Evolutionary conservation across 2,329 filamentous ascomycete species (phyloP), one percentile per base, ranked within the genome.

Genomic region (Rutstroemia sp.): DNA sequence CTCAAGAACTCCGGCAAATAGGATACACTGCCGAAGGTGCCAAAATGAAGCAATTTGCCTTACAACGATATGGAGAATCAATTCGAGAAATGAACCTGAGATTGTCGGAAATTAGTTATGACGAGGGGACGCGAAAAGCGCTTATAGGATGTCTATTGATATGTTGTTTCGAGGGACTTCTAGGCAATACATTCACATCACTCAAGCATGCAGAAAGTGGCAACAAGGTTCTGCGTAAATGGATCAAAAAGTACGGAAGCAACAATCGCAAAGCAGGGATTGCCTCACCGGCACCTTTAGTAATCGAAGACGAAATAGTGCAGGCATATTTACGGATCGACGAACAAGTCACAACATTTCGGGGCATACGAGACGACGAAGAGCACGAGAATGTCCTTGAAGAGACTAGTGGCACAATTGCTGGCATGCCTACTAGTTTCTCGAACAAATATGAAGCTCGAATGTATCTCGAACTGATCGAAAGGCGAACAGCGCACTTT

Each of bases 401-500:
- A 14, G 58, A 60, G 44, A 54, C 55, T 23, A 23, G 38, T 9
- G 34, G 39, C 25, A 54, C 49, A n/a, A 39, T 60, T 7, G 45
- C 42, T 12, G 14, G 46, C 14, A 60, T 61, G 59, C 59, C 59
- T 3, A 27, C 23, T 3, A 23, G 38, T 5, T 61, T 61, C 18
- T 52, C 21, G 3, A 23, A 19, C 7, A 3, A 58, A 2, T 5
- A 53, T 1, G 55, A 59, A 47, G 52, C 61, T 12, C 51, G 57
- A 2, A 21, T 48, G n/a, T 62, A 62, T 45, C 49, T 56, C 14
- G 61, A 62, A 30, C 57, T 62, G 21, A 51, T 61, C 21, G 49
- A 59, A 34, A 58, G 61, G 10, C 57, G 61, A 21, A 52, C 50
- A 23, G 49, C 51, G 1, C 61, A 62, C 37, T 61, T 62, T 41